phyloP scores from a whole-genome alignment of 164 flowering plant genomes.

The Stephania japonica region DNA sequence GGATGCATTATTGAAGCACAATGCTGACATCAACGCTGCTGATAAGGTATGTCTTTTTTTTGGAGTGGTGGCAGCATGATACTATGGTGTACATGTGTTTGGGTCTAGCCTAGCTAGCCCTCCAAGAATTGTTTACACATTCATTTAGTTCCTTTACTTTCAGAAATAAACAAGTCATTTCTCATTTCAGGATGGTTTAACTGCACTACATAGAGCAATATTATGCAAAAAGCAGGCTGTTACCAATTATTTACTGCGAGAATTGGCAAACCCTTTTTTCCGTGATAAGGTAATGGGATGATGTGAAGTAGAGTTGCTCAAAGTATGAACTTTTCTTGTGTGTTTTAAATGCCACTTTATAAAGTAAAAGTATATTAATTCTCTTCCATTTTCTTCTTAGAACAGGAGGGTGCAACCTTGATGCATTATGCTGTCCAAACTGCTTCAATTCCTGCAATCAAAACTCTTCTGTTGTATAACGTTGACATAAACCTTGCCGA shows the following conservation, averaged over 20 bases:
- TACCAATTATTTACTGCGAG: constrained; percentile 75
- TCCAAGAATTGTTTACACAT: neutral
- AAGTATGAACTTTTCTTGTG: neutral
- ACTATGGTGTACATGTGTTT: neutral
- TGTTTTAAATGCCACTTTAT: neutral
- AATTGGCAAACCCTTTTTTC: constrained; percentile 83
- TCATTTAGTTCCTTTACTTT: neutral
- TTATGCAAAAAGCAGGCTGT: constrained; percentile 80
- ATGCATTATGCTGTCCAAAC: constrained; percentile 90
- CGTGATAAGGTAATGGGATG: constrained; percentile 53
- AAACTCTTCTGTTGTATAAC: constrained; percentile 71
- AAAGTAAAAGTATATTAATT: neutral
- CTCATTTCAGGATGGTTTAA: constrained; percentile 58
- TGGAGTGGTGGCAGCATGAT: neutral
- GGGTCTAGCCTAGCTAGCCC: neutral
- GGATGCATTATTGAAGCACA: constrained; percentile 66
- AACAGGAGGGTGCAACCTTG: constrained; percentile 88
- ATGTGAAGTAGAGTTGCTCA: neutral
- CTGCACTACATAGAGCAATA: constrained; percentile 87
- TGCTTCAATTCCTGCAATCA: constrained; percentile 67
- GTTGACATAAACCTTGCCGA: constrained; percentile 85
- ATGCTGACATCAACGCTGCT: constrained; percentile 65
- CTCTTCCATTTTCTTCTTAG: constrained; percentile 11
- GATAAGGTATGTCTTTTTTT: constrained; percentile 51
- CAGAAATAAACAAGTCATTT: neutral